A percentile compares a stretch with the other conserved stretches of the same genome.
Evolutionary conservation across 441 rosid genomes (phyloP).

Genomic region (Melianthus villosus): DNA sequence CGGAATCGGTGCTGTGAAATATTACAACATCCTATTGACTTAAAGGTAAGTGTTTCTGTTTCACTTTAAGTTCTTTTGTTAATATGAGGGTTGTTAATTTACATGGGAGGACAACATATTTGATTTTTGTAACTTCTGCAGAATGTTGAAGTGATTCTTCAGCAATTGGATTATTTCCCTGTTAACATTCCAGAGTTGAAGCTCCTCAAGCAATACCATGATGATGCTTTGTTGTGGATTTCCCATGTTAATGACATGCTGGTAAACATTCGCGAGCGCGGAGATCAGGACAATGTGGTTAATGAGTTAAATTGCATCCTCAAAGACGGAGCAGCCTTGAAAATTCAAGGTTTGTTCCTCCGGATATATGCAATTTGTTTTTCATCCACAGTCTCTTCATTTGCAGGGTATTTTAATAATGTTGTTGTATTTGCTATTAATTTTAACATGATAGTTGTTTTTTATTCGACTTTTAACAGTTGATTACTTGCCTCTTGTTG

Average conservation of each 20-base stretch:
- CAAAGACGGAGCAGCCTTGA: constrained; percentile 51
- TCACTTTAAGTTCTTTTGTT: constrained; percentile 7
- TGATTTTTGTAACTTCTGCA: no score
- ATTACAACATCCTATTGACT: constrained; percentile 32
- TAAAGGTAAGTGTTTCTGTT: constrained; percentile 29
- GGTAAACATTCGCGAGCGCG: constrained; percentile 33
- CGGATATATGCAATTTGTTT: constrained; percentile 4
- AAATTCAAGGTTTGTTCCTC: constrained; percentile 49
- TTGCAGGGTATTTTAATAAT: not conserved
- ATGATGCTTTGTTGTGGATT: constrained; percentile 44
- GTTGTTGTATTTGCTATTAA: constrained; percentile 6
- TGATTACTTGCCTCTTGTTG: constrained; percentile 49
- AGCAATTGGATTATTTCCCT: constrained; percentile 32
- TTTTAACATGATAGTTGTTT: constrained; percentile 5
- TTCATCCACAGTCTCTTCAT: constrained; percentile 1
- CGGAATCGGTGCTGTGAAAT: constrained; percentile 34
- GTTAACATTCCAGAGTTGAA: constrained; percentile 54
- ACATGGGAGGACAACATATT: no score
- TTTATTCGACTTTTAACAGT: constrained; percentile 27
- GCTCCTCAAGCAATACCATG: constrained; percentile 51
- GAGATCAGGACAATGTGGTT: constrained; percentile 45
- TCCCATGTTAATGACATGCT: constrained; percentile 30
- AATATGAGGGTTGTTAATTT: not conserved
- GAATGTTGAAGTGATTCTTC: constrained; percentile 47
- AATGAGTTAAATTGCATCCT: constrained; percentile 45